Evolutionary conservation across 2,329 filamentous ascomycete genomes (phyloP).

Genomic region (Colletotrichum tanaceti): DNA sequence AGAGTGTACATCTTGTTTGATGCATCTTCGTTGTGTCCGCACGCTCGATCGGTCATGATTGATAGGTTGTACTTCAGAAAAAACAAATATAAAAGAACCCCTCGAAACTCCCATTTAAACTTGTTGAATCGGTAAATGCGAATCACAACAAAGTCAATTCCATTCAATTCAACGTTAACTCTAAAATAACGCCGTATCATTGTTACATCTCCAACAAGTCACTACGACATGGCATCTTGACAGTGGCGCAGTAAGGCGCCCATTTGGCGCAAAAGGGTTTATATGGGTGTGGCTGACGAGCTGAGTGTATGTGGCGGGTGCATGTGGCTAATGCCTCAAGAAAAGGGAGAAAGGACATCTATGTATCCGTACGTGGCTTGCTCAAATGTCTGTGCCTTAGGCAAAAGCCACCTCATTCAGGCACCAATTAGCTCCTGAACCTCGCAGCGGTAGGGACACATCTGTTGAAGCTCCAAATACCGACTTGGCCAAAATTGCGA

Average conservation of each 20-base stretch:
- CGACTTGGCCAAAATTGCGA: conserved; percentile 40
- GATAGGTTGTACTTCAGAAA: too few relatives aligned
- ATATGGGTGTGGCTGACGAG: not conserved
- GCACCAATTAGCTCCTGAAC: conserved; percentile 40
- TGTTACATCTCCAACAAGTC: too few relatives aligned
- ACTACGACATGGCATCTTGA: not conserved
- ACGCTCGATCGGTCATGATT: too few relatives aligned
- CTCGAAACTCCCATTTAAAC: too few relatives aligned
- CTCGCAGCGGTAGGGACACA: conserved; percentile 41
- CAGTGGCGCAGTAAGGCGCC: not conserved
- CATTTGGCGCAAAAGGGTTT: not conserved
- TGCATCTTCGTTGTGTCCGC: too few relatives aligned
- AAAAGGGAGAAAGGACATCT: not conserved
- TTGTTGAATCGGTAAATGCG: too few relatives aligned
- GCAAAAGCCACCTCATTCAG: conserved; percentile 36
- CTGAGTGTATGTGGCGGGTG: too few relatives aligned
- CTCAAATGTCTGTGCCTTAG: conserved; percentile 15
- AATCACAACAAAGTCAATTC: too few relatives aligned
- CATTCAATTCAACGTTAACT: too few relatives aligned
- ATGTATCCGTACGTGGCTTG: conserved; percentile 29
- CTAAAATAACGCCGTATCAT: too few relatives aligned
- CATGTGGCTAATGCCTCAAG: not conserved
- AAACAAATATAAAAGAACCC: too few relatives aligned
- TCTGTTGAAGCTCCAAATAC: conserved; percentile 42
- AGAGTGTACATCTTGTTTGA: too few relatives aligned